Conservation (phyloP, 164 flowering plant genomes). For the grape (Vitis vinifera) region ASM3070453v1 NC_081809.1:391001-391500, state of each 20-base stretch:
- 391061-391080: conserved; percentile 3
- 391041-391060: background rate
- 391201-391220: background rate
- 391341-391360: background rate
- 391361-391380: background rate
- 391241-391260: background rate
- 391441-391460: no score
- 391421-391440: no score
- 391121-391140: conserved; percentile 42
- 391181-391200: conserved; percentile 49
- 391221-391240: background rate
- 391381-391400: no score
- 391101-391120: conserved; percentile 68
- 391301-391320: background rate
- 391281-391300: background rate
- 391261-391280: background rate
- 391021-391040: background rate
- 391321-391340: background rate
- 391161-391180: conserved; percentile 41
- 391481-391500: no score
- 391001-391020: conserved; percentile 12
- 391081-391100: conserved; percentile 82
- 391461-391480: no score
- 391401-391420: no score
- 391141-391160: conserved; percentile 35